Base-by-base conservation (phyloP, 2,329 filamentous ascomycete genomes). In the Scytalidium lignicola region DNA sequence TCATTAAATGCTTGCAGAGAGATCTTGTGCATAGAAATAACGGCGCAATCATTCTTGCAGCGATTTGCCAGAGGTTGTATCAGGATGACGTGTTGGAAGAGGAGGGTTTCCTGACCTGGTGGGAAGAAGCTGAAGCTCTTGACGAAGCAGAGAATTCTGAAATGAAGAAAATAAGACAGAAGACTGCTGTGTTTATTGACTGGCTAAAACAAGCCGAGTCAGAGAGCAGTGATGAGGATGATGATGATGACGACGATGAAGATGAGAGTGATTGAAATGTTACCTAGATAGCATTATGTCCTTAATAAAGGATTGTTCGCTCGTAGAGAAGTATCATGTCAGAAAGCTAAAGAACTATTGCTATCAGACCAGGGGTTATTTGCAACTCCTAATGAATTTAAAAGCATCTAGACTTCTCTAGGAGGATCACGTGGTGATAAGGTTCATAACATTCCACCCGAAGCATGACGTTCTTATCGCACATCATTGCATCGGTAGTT, bases 51-150 rank as follows among this genome's bases (percentile, higher is more conserved):
- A 78, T 96, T 9, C 76, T 97, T 28, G 78, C 91, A 3, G 88
- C 85, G 37, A 73, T 90, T 58, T 79, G 90, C 57, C 93, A 95
- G 70, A 88, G 90, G 67, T 74, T 97, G 46, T 95, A 95, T 64
- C 82, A 87, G 56, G 69, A 87, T 44, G 93, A 97, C 56, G 77
- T 95, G 15, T 70, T 96, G 1, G 90, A 96, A 64, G 90, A 96
- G 62, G 91, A 96, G 40, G 90, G 87, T 0, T 88, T 96, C 57
- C 71, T 92, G 60, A 78, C 79, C 43, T 99, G 93, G 93, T 97
- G 91, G 91, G 79, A 75, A 18, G 86, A 95, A 65, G 75, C 78
- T 43, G 60, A 62, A 43, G 52, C 15, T 23, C 8, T 55, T 67
- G 75, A 83, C 61, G 85, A 86, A 5, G 77, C 70, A 20, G 83